A percentile compares a stretch with the other conserved stretches of the same genome.
Evolutionary conservation across 2,329 filamentous ascomycete genomes (phyloP).

Genomic region (Aspergillus ruber): DNA sequence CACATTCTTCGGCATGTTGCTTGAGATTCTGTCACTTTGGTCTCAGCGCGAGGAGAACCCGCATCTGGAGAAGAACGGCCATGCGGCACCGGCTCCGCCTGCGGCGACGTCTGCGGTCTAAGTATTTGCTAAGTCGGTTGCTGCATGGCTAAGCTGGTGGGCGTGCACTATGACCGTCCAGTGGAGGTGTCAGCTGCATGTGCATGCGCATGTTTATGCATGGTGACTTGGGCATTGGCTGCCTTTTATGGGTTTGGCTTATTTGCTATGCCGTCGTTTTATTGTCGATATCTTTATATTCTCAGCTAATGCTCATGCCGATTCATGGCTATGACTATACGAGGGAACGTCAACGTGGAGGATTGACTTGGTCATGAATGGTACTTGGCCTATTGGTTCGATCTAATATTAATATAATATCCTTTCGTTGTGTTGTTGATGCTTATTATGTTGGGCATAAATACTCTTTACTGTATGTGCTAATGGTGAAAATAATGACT

Average conservation of each 20-base stretch:
- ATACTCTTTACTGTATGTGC: background rate
- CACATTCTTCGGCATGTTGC: slow-evolving; percentile 32
- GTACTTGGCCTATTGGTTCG: background rate
- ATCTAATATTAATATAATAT: background rate
- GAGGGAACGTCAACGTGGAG: background rate
- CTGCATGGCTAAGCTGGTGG: background rate
- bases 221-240: too few relatives aligned
- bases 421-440: background rate
- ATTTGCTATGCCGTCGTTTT: background rate
- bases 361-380: background rate
- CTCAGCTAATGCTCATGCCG: too few relatives aligned
- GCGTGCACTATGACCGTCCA: background rate
- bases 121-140: background rate
- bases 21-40: slow-evolving; percentile 33
- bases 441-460: background rate
- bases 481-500: too few relatives aligned
- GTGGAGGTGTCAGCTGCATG: background rate
- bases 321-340: too few relatives aligned
- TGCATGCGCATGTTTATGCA: too few relatives aligned
- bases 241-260: background rate
- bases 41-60: slow-evolving; percentile 20
- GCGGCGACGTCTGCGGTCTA: background rate
- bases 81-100: slow-evolving; percentile 3
- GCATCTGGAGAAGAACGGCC: slow-evolving; percentile 19
- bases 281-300: too few relatives aligned